Evolutionary conservation across 1,139 yeast genomes (phyloP), one percentile per base, ranked within the genome.

Genomic region (Candida gigantensis): DNA sequence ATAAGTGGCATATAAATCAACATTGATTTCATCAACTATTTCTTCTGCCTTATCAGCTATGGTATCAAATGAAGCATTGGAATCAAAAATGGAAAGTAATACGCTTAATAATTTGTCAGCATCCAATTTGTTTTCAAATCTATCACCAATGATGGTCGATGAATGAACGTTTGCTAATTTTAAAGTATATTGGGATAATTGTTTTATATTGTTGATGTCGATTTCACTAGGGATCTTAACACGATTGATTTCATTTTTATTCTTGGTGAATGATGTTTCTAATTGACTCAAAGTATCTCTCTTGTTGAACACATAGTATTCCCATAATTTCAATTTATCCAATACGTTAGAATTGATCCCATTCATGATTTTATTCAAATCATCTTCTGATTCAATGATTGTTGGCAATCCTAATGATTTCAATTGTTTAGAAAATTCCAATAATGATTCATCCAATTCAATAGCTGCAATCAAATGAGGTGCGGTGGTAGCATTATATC

Each of bases 381-480:
- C 96, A 3, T 61, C 67, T 5, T 64, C 66, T 18, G 61, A 55
- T 4, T 62, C 57, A 34, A 89, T 58, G 0, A 55, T 64, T 0
- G 81, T 70, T 1, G 95, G 90, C 40, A 77, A 77, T 0, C 85
- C 86, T 29, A 75, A 68, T 24, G 67, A 55, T 20, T 57, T 62
- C 59, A 88, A 66, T 1, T 72, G 60, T 2, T 56, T 55, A 30
- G 95, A 84, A 51, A 83, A 87, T 21, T 81, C 75, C 24, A 84
- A 59, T 39, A 92, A 69, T 14, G 74, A 70, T 13, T 64, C 70
- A 57, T 92, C 98, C 42, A 92, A 73, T 48, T 84, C 97, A 37
- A 89, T 82, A 1, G 97, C 97, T 2, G 95, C 66, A 14, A 58
- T 71, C 46, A 92, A 72, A 60, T 92, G 96, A 4, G 97, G 97